Evolutionary conservation across 768 basidiomycete species (phyloP), one percentile per base, ranked within the genome.

Genomic region (Tricholoma flavovirens): DNA sequence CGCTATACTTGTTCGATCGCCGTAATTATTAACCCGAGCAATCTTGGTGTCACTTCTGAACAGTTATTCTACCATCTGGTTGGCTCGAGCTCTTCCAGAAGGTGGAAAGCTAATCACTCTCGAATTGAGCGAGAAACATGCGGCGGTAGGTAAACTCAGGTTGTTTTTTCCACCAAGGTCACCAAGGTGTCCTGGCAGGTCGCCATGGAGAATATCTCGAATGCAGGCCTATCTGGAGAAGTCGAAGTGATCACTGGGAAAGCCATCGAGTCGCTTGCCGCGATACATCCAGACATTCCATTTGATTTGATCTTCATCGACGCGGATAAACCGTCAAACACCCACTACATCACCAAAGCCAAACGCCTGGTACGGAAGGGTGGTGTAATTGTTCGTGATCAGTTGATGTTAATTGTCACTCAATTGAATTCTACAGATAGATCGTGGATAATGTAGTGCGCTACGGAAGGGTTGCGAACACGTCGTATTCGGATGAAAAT

Each of bases 301-400:
- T 88, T 85, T 65, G 87, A 88, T 66, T 67, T 90, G 17, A 75
- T 76, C 2, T 90, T 88, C 73, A 85, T 88, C 59, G 87, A 88
- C 67, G 87, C 86, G 6, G 84, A 88, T 71, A 88, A 88, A 64
- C 66, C 70, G 4, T 75, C 73, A 38, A 83, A 83, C 58, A 53
- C 73, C 21, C 71, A 72, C 4, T 87, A 88, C 63, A 85, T 83
- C 69, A 70, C 66, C 1, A 77, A 87, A 57, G 81, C 80, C 0
- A 83, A 87, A 63, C 77, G 86, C 12, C 72, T 88, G 6, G 74
- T 82, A 0, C 73, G 80, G 49, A 75, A 75, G 40, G 82, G 83
- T 11, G 86, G 84, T 12, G 76, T 87, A 19, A 84, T 88, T 55
- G 83, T 82, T 61, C 58, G 80, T 75, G 8, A 26, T 56, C 24